Evolutionary conservation across 1,284 basidiomycete species (phyloP).

Genomic region (Coniophora puteana): DNA sequence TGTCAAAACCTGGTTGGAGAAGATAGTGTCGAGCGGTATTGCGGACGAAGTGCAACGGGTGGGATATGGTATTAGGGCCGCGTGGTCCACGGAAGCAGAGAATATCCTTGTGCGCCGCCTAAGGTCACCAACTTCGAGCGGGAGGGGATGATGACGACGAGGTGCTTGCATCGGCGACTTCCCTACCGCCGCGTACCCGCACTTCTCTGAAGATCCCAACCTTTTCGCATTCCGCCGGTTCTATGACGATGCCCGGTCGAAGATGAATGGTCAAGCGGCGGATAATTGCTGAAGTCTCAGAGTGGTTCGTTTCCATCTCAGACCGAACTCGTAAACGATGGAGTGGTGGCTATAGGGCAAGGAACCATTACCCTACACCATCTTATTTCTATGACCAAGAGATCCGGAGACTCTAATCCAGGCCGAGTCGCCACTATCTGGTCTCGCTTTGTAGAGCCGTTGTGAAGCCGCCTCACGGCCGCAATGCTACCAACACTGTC

Average conservation of each 20-base stretch:
- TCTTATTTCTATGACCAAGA: conserved; percentile 76
- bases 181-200: conserved; percentile 72
- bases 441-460: conserved; percentile 71
- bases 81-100: conserved; percentile 55
- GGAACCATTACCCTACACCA: conserved; percentile 77
- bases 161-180: conserved; percentile 87
- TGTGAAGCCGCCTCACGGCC: conserved; percentile 62
- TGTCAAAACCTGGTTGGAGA: too few relatives aligned
- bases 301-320: conserved; percentile 73
- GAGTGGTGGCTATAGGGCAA: too few relatives aligned
- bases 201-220: conserved; percentile 82
- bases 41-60: too few relatives aligned
- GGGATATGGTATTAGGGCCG: conserved; percentile 60
- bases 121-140: conserved; percentile 74
- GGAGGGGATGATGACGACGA: conserved; percentile 73
- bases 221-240: conserved; percentile 79
- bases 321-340: too few relatives aligned
- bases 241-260: conserved; percentile 70
- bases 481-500: conserved; percentile 79
- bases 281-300: conserved; percentile 73
- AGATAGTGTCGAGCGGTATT: too few relatives aligned
- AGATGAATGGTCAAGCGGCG: conserved; percentile 55
- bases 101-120: conserved; percentile 71
- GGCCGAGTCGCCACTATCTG: conserved; percentile 86
- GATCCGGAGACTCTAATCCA: conserved; percentile 73